phyloP scores from a whole-genome alignment of 495 filamentous ascomycete species.

The Penicillium mononematosum region DNA sequence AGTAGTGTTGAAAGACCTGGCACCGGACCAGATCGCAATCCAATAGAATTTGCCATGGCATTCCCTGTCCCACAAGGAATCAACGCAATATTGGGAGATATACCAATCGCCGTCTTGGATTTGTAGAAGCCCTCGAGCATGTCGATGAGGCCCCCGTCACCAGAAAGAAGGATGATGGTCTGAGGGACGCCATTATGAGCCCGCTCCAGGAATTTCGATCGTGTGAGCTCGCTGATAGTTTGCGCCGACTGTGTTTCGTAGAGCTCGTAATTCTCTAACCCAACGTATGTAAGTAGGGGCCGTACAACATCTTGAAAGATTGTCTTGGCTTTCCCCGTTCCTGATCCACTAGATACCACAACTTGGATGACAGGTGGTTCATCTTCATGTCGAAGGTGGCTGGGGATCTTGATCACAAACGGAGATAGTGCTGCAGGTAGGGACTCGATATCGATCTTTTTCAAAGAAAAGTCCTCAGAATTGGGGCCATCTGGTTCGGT shows the following conservation, averaged over 20 bases:
- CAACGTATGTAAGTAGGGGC: constrained; percentile 54
- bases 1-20: constrained; percentile 42
- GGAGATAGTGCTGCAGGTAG: constrained; percentile 23
- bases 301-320: constrained; percentile 58
- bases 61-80: constrained; percentile 86
- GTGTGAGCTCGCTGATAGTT: constrained; percentile 62
- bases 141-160: constrained; percentile 82
- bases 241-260: constrained; percentile 57
- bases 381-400: constrained; percentile 22
- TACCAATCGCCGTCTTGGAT: constrained; percentile 10
- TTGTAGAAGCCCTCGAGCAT: constrained; percentile 63
- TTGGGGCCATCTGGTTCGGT: neutral
- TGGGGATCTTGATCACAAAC: constrained; percentile 24
- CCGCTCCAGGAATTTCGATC: constrained; percentile 41
- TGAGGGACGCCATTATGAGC: constrained; percentile 49
- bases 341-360: constrained; percentile 72
- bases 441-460: constrained; percentile 17
- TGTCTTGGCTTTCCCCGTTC: constrained; percentile 56
- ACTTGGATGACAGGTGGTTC: constrained; percentile 51
- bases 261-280: constrained; percentile 44
- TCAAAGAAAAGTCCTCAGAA: constrained; percentile 9
- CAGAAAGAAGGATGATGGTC: constrained; percentile 74
- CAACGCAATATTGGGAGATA: constrained; percentile 57
- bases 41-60: constrained; percentile 72
- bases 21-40: constrained; percentile 31